Conservation (phyloP, 768 basidiomycete genomes). For the Lepiota brunneoincarnata region DNA sequence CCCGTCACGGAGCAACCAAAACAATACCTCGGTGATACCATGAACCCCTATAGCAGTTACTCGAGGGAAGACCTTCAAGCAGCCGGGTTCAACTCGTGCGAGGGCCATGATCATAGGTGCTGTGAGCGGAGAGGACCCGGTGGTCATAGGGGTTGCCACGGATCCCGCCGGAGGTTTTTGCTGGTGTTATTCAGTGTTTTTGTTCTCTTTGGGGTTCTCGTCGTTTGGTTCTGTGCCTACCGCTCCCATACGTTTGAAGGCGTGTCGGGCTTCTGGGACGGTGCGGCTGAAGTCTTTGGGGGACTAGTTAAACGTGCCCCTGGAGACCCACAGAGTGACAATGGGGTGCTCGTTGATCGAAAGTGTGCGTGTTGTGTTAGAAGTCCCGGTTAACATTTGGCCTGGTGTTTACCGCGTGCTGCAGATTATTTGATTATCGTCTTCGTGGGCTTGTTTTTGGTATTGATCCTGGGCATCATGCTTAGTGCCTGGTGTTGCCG, state of each 20-base stretch:
- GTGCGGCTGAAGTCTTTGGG: background rate
- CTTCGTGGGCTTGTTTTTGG: constrained; percentile 61
- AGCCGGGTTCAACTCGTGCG: background rate
- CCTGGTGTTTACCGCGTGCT: background rate
- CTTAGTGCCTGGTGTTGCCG: constrained; percentile 66
- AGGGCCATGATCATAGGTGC: background rate
- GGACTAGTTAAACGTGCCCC: constrained; percentile 4
- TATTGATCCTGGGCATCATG: constrained; percentile 52
- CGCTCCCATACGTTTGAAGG: background rate
- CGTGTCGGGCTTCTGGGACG: background rate
- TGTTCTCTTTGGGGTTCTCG: background rate
- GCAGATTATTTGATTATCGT: constrained; percentile 62
- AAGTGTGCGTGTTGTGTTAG: background rate
- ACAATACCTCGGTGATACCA: background rate
- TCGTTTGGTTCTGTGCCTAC: background rate
- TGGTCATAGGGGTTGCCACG: background rate
- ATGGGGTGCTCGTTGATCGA: background rate
- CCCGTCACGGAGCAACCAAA: constrained; percentile 2
- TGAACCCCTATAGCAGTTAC: background rate
- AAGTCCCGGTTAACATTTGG: background rate
- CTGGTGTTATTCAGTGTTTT: background rate
- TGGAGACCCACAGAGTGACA: background rate
- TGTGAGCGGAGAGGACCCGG: background rate
- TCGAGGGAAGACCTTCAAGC: background rate
- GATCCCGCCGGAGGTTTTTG: background rate